A percentile compares a stretch with the other conserved stretches of the same genome.
phyloP scores from a whole-genome alignment of 345 rosid species.

The Trapa bicornis region DNA sequence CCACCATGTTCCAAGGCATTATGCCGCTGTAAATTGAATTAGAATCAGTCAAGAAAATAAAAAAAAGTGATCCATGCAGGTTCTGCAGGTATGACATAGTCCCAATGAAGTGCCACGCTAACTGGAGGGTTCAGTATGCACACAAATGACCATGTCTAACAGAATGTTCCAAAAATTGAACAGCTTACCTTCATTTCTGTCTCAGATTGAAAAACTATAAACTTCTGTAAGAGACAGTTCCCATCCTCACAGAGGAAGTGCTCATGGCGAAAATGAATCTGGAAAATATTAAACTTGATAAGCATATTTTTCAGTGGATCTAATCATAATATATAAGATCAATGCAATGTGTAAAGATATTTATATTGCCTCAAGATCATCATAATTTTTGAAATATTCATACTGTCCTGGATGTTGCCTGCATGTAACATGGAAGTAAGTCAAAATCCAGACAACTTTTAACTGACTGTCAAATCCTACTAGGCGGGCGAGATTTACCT shows the following conservation, averaged over 20 bases:
- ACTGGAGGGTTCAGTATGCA: not conserved
- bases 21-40: slow-evolving; percentile 53
- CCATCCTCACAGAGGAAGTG: slow-evolving; percentile 96
- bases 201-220: slow-evolving; percentile 75
- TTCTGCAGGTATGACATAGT: not conserved
- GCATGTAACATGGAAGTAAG: slow-evolving; percentile 14
- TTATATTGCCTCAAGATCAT: slow-evolving; percentile 68
- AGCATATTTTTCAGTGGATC: not conserved
- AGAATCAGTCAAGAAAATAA: not conserved
- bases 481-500: slow-evolving; percentile 30
- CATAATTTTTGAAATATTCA: slow-evolving; percentile 79
- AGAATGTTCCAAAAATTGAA: not conserved
- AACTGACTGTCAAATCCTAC: not conserved
- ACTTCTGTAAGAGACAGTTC: slow-evolving; percentile 79
- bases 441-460: not conserved
- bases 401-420: slow-evolving; percentile 89
- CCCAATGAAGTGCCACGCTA: not conserved
- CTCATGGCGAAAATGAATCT: slow-evolving; percentile 83
- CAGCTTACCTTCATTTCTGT: slow-evolving; percentile 71
- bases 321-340: not conserved
- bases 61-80: not conserved
- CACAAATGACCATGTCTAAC: not conserved
- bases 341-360: not conserved
- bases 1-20: slow-evolving; percentile 90
- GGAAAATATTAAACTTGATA: slow-evolving; percentile 16